Evolutionary conservation across 768 basidiomycete species (phyloP).

Genomic region (Nidularia pulvinata): DNA sequence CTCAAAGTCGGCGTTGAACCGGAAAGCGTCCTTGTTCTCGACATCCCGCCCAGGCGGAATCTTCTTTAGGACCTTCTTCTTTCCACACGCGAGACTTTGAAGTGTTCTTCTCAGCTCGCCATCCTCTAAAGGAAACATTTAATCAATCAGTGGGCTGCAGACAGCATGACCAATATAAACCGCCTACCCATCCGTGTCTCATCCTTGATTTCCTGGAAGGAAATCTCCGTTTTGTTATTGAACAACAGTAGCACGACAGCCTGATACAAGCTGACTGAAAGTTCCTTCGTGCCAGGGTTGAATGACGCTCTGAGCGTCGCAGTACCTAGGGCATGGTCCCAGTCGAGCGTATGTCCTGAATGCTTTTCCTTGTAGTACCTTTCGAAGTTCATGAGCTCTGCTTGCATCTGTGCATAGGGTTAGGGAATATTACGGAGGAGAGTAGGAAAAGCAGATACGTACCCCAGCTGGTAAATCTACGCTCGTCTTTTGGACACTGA

Average conservation of each 20-base stretch:
- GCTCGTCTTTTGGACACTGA: conserved; percentile 47
- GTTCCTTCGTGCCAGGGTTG: conserved; percentile 71
- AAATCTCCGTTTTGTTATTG: conserved; percentile 63
- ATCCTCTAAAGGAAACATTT: conserved; percentile 44
- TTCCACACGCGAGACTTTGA: conserved; percentile 92
- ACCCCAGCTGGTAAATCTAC: conserved; percentile 57
- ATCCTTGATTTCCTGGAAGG: conserved; percentile 67
- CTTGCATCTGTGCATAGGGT: conserved; percentile 59
- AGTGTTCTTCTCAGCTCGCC: conserved; percentile 79
- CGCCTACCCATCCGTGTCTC: conserved; percentile 72
- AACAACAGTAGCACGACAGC: conserved; percentile 88
- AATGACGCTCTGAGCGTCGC: conserved; percentile 77
- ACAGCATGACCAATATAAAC: background rate
- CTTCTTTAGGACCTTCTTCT: conserved; percentile 86
- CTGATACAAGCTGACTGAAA: conserved; percentile 91
- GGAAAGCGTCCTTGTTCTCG: conserved; percentile 71
- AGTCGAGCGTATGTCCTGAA: conserved; percentile 72
- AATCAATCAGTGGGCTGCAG: background rate
- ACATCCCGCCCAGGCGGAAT: conserved; percentile 79
- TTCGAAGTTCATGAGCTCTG: conserved; percentile 60
- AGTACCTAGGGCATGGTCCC: conserved; percentile 88
- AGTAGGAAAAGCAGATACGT: conserved; percentile 15
- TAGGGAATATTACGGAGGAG: conserved; percentile 6
- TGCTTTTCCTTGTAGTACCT: conserved; percentile 82
- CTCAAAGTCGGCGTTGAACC: conserved; percentile 81